Base-by-base conservation (phyloP, 495 filamentous ascomycete genomes). In the Baudoinia panamericana region DNA sequence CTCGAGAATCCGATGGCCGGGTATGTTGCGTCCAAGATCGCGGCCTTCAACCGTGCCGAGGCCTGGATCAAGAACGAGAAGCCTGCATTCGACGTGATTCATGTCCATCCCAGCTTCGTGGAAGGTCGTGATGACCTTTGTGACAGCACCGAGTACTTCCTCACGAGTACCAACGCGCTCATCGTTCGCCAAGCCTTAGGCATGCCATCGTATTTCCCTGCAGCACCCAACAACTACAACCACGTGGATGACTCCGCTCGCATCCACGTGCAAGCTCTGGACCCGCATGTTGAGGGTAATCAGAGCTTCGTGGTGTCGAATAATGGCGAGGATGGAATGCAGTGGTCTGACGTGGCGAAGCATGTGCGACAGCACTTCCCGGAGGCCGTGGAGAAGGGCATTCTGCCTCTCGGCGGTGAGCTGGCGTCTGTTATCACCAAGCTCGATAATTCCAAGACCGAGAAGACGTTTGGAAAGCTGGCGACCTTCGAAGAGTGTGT, bases 81-180 rank as follows among this genome's bases (percentile, higher is more conserved):
- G 29, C 64, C 66, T 3, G 22, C 48, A 6, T 71, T 65, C 39
- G 64, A 69, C 46, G 50, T 66, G 18, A 61, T 69, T 20, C 55
- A 66, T 50, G 56, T 72, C 38, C 56, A 62, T 43, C 68, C 69
- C 0, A 56, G 56, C 5, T 63, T 66, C 48, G 55, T 66, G 7
- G 28, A 66, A 11, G 68, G 69, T 5, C 50, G 50, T 18, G 59
- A 71, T 37, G 64, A 69, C 31, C 51, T 63, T 3, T 51, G 54
- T 8, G 59, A 58, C 3, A 54, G 54, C 8, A 27, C 50, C 9
- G 45, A 53, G 26, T 33, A 62, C 27, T 51, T 59, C 22, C 16
- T 52, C 6, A 31, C 13, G 1, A 44, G 52, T 4, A 48, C 48
- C 0, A 55, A 51, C 15, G n/a, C n/a, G n/a, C n/a, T n/a, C n/a